Base-by-base conservation (phyloP, 768 basidiomycete genomes). In the Boletus eberwhitei region DNA sequence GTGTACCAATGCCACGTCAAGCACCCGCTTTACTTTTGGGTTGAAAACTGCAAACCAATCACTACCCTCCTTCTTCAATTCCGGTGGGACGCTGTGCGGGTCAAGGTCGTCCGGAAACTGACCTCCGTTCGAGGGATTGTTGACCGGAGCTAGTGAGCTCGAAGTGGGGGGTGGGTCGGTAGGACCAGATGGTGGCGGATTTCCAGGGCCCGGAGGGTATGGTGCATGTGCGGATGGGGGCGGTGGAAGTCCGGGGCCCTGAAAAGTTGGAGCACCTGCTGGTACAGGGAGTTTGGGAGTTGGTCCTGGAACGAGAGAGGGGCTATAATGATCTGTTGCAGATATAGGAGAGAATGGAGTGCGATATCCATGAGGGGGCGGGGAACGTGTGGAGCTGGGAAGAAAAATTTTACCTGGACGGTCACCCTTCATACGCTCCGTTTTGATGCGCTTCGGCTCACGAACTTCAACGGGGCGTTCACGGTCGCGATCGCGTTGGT, bases 21-120 rank as follows among this genome's bases (percentile, higher is more conserved):
- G 75, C 54, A 81, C 79, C 43, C 87, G 77, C 73, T 90, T 89
- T 54, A 84, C 83, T 65, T 86, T 86, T 39, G 87, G 84, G 66
- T 90, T 93, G 77, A 90, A 94, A 44, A 93, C 77, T 6, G 87
- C 90, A 65, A 91, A 89, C 93, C 93, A 96, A 65, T 95, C 93
- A 43, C 75, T 72, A 0, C 90, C 92, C 67, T 94, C 85, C 64
- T 82, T 85, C 55, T 73, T 65, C 48, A 65, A 40, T 55, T 71
- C 69, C 8, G 69, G 61, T 2, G 69, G 71, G n/a, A 71, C 71
- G 39, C 61, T 69, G 55, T 62, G 69, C 2, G 64, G 69, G 35
- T 72, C 69, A 21, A 72, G 71, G 55, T 64, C 66, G 24, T 72
- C 67, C 9, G 65, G 69, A 67, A 71, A 72, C 61, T 71, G 69